Evolutionary conservation across 2,329 filamentous ascomycete genomes (phyloP), one percentile per base, ranked within the genome.

Genomic region (Ploettnerulaceae sp.): DNA sequence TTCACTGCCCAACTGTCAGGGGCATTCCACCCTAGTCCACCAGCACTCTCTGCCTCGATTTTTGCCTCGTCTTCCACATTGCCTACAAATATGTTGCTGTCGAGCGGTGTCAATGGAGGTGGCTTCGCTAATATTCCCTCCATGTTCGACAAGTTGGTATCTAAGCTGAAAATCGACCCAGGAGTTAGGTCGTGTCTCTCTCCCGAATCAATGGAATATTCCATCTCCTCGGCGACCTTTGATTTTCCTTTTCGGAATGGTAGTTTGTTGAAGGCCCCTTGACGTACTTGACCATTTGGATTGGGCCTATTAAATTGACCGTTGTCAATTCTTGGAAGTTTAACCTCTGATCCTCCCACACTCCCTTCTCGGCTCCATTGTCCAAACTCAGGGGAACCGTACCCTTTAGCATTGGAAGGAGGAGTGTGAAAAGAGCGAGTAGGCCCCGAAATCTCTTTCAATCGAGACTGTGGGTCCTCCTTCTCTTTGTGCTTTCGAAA

Each of bases 1-100:
- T 86, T 87, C 20, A 97, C 91, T 40, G 87, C 89, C 93, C 93
- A 98, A 64, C 90, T 96, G 65, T 97, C 91, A 1, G 93, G 91
- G 3, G 90, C 90, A 65, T 94, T 87, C 91, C 91, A 98, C 3
- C 80, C 79, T 1, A 82, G 81, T 12, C 50, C 54, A 21, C 53
- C 52, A 15, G 51, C 57, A 29, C 39, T 55, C 20, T 61, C 55
- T n/a, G 55, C 50, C 29, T 64, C 55, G n/a, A 48, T 33, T 25
- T 59, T 63, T 2, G 54, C 55, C 18, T 77, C 73, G 21, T 66
- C 63, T 26, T 76, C 73, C 21, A 69, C 53, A 14, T 64, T 66
- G 20, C 66, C 69, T 21, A 56, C 49, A 48, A 75, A 66, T 46
- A 74, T 73, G 53, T 71, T 67, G 55, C 74, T 73, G 51, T 80